phyloP scores from a whole-genome alignment of 352 stramenopile species.

The Stephanocyclus meneghinianus region DNA sequence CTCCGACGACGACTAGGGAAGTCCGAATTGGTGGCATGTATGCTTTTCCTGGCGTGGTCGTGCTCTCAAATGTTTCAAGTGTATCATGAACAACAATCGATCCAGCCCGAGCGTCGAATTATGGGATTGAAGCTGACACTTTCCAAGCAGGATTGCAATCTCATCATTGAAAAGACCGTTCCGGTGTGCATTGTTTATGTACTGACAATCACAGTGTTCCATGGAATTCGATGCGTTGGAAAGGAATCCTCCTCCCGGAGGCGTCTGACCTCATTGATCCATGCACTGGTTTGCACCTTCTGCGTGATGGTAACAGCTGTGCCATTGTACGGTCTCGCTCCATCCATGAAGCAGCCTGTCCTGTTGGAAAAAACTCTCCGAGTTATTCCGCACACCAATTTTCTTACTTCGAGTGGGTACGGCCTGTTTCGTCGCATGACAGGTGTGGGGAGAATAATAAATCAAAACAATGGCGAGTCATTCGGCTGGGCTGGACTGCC shows the following conservation, averaged over 20 bases:
- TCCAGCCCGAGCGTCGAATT: constrained; percentile 10
- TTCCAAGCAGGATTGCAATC: constrained; percentile 43
- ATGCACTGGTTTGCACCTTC: constrained; percentile 31
- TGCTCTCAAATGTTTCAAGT: constrained; percentile 37
- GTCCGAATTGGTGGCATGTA: constrained; percentile 13
- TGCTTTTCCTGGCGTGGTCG: constrained; percentile 29
- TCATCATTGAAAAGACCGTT: constrained; percentile 23
- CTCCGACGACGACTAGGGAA: neutral
- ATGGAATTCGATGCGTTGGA: constrained; percentile 14
- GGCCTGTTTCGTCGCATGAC: constrained; percentile 90
- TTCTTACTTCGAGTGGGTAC: constrained; percentile 74
- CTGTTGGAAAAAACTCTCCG: neutral
- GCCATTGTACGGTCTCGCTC: constrained; percentile 43
- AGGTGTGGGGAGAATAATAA: constrained; percentile 76
- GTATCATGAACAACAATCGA: constrained; percentile 10
- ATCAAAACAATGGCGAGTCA: neutral
- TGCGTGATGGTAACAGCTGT: constrained; percentile 43
- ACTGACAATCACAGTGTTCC: constrained; percentile 18
- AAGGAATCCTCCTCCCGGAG: constrained; percentile 7
- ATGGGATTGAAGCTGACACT: constrained; percentile 36
- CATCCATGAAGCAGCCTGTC: constrained; percentile 13
- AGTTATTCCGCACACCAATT: neutral
- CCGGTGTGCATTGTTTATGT: constrained; percentile 21
- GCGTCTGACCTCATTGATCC: constrained; percentile 19
- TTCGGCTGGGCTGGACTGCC: constrained; percentile 53